Evolutionary conservation across 2,329 filamentous ascomycete species (phyloP), one percentile per base, ranked within the genome.

Genomic region (Chaetomiaceae sp.): DNA sequence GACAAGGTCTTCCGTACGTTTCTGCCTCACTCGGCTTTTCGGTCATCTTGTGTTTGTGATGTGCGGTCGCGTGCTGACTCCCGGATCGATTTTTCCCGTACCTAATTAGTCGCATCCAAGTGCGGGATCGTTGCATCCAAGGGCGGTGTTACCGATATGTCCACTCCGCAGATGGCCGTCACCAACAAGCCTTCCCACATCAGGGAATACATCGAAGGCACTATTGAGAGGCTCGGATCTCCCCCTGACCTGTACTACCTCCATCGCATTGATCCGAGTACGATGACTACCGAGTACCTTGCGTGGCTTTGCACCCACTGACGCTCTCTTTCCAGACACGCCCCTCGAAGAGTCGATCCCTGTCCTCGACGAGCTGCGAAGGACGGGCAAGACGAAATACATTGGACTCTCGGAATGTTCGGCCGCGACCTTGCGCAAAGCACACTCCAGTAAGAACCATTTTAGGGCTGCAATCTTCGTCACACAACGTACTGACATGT

Each of bases 41-140:
- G 14, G 9, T 40, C 21, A 9, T 34, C 42, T 34, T 47, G 14
- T 38, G n/a, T 21, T 7, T 27, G n/a, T 36, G 8, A 36, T 46
- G 14, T 37, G 20, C 18, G 18, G 43, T 37, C 14, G 32, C 11
- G 36, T 25, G 21, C 32, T 46, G 32, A 46, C 30, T 9, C n/a
- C 43, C 30, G 20, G 44, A 38, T 30, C 18, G n/a, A 37, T 48
- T 29, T 18, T 25, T 14, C 41, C 5, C 21, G n/a, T n/a, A n/a
- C n/a, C n/a, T n/a, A n/a, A n/a, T n/a, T n/a, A 48, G 46, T 48
- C 41, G 46, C 46, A 32, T 48, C 46, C 46, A 48, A 48, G 27
- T 48, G 46, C 36, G 46, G 46, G 16, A 40, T 48, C 46, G 18
- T n/a, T 23, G 5, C 23, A 21, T 16, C 36, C 34, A 32, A 40